These are phyloP conservation scores for Tausonia pullulans DNA, from an alignment of 1,284 basidiomycete species.

Conservation along the genomic window DNA sequence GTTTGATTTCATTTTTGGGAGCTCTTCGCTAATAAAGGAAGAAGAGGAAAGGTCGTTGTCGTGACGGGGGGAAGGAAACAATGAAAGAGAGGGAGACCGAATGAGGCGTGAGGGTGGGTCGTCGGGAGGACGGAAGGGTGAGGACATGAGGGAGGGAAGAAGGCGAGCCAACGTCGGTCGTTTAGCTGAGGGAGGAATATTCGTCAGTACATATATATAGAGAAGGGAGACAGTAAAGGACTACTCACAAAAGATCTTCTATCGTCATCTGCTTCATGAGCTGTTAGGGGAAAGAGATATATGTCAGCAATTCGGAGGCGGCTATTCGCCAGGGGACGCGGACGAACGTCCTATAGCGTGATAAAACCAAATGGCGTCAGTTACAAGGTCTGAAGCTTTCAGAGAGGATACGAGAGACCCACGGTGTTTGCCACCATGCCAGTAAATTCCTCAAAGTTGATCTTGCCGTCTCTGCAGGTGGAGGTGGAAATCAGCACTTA, in stretches of 20 bases:
- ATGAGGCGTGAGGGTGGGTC: too few relatives aligned
- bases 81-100: too few relatives aligned
- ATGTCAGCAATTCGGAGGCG: background rate
- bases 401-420: constrained; percentile 24
- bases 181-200: background rate
- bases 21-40: too few relatives aligned
- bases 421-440: constrained; percentile 95
- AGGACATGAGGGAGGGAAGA: too few relatives aligned
- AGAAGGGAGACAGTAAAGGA: background rate
- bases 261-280: constrained; percentile 98
- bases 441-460: constrained; percentile 94
- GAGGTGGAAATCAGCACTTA: background rate
- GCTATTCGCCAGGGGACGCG: constrained; percentile 1
- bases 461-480: constrained; percentile 65
- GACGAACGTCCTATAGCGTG: background rate
- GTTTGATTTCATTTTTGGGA: too few relatives aligned
- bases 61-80: too few relatives aligned
- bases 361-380: background rate
- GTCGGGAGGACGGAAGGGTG: too few relatives aligned
- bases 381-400: background rate
- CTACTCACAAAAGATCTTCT: constrained; percentile 66
- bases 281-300: constrained; percentile 29
- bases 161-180: too few relatives aligned
- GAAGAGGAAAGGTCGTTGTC: too few relatives aligned
- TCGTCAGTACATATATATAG: background rate